These are phyloP conservation scores for Brachypodium distachyon DNA, from an alignment of 202 grass and related monocot species.

Conservation along the genomic window DNA sequence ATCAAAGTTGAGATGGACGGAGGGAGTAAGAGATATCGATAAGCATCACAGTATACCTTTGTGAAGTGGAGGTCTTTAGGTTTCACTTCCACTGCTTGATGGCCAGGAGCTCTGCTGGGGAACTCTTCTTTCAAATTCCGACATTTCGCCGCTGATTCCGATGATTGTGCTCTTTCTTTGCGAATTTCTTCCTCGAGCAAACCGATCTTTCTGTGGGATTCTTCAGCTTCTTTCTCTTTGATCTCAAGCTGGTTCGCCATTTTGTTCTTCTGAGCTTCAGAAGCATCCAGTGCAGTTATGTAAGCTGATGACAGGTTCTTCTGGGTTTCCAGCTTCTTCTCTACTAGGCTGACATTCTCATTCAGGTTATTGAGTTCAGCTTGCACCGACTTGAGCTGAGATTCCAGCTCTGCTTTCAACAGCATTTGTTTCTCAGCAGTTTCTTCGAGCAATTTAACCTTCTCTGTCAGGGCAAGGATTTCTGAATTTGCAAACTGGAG, in stretches of 20 bases:
- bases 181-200: conserved; percentile 34
- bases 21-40: background rate
- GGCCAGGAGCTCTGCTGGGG: conserved; percentile 4
- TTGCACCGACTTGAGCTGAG: conserved; percentile 24
- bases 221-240: conserved; percentile 36
- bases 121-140: conserved; percentile 38
- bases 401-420: conserved; percentile 31
- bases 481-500: conserved; percentile 27
- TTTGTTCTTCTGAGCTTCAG: conserved; percentile 59
- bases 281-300: conserved; percentile 49
- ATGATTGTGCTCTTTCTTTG: conserved; percentile 28
- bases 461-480: conserved; percentile 28
- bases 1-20: too few species aligned
- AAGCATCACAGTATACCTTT: conserved; percentile 40
- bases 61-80: conserved; percentile 35
- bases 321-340: conserved; percentile 51
- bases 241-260: conserved; percentile 23
- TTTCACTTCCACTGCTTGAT: conserved; percentile 24
- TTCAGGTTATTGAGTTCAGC: conserved; percentile 33
- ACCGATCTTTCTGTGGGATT: conserved; percentile 21
- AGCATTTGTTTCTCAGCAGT: conserved; percentile 32
- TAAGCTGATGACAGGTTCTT: conserved; percentile 57
- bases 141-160: conserved; percentile 31
- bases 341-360: conserved; percentile 29
- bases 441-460: conserved; percentile 38